phyloP scores from a whole-genome alignment of 176 grass and related monocot genomes.

The Urochloa ruziziensis region DNA sequence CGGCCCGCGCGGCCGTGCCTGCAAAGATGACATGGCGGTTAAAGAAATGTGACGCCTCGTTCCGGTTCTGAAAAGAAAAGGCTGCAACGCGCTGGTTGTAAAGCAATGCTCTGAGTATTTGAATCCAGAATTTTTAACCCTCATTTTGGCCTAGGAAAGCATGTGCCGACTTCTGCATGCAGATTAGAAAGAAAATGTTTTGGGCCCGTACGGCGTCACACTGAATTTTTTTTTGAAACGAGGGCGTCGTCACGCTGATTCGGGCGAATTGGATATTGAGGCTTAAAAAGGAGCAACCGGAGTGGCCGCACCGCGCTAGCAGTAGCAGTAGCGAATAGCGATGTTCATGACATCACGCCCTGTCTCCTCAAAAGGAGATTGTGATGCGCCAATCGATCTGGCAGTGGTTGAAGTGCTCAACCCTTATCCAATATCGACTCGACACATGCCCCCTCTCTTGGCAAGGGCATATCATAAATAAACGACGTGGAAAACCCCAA shows the following conservation, averaged over 20 bases:
- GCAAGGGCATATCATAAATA: no score
- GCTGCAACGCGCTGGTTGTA: neutral
- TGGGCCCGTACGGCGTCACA: neutral
- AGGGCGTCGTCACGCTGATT: no score
- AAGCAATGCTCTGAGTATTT: no score
- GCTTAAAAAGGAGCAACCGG: neutral
- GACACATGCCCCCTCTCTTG: neutral
- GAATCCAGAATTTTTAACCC: no score
- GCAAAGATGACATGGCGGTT: neutral
- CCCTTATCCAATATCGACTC: neutral
- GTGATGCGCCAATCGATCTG: neutral
- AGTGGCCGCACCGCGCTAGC: neutral
- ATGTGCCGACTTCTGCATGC: slow-evolving; percentile 10
- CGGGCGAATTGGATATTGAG: neutral
- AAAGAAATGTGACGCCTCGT: neutral
- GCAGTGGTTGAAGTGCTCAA: neutral
- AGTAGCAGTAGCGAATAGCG: no score
- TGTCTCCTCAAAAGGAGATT: neutral
- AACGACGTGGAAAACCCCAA: no score
- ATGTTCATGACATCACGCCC: slow-evolving; percentile 2
- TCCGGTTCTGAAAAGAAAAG: neutral
- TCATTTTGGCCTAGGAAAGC: neutral
- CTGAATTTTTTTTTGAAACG: no score
- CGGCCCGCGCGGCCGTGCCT: neutral
- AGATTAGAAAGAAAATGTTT: neutral